Evolutionary conservation across 2,329 filamentous ascomycete genomes (phyloP).

Genomic region (Beauveria asiatica): DNA sequence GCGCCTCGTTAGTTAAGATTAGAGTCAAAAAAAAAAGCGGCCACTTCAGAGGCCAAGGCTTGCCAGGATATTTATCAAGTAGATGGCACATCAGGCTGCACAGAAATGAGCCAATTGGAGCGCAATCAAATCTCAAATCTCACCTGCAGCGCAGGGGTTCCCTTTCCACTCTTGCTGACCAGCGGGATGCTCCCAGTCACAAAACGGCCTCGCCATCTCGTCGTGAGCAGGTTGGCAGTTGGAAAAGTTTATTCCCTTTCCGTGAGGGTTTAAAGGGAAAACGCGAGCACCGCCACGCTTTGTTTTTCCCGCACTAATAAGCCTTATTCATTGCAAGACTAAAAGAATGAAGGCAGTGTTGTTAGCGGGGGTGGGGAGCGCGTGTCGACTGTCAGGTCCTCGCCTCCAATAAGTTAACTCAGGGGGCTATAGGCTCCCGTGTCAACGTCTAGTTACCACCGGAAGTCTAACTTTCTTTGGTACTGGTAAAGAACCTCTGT

Average conservation of each 20-base stretch:
- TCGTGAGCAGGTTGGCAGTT: background rate
- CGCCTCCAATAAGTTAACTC: background rate
- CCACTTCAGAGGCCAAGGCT: background rate
- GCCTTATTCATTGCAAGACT: background rate
- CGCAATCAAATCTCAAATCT: background rate
- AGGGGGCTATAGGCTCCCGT: too few relatives aligned
- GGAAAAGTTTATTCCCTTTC: background rate
- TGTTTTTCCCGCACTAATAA: background rate
- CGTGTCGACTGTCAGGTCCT: background rate
- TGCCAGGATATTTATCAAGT: background rate
- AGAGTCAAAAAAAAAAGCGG: too few relatives aligned
- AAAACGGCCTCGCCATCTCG: background rate
- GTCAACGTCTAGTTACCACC: too few relatives aligned
- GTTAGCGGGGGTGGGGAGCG: background rate
- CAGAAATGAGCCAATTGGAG: background rate
- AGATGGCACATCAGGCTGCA: background rate
- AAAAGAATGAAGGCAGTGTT: background rate
- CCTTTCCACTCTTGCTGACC: background rate
- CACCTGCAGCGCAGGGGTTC: background rate
- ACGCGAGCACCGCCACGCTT: background rate
- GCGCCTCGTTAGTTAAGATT: background rate
- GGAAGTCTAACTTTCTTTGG: too few relatives aligned
- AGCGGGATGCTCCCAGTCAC: background rate
- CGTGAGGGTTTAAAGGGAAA: background rate
- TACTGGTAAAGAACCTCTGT: too few relatives aligned